Percentiles rank a stretch among this genome's conserved stretches.
phyloP scores from a whole-genome alignment of 2,329 filamentous ascomycete species.

The Fusarium camptoceras region DNA sequence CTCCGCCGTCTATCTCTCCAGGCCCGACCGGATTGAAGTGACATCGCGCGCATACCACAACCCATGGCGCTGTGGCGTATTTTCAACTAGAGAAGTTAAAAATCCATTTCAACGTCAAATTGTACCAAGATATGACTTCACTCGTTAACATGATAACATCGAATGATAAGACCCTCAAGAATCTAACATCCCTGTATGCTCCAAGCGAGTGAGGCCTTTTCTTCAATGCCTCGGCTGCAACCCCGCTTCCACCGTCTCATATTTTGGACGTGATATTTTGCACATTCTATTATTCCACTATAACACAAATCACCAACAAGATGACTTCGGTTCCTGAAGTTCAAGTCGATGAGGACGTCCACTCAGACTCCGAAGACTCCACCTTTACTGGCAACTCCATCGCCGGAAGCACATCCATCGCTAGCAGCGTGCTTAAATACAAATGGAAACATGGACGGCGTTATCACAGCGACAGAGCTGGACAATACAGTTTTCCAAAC shows the following conservation, averaged over 20 bases:
- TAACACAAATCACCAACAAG: rapidly evolving
- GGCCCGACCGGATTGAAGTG: no score
- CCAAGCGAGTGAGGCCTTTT: constrained; percentile 1
- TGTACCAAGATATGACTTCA: no score
- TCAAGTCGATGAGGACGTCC: constrained; percentile 15
- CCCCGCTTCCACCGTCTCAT: not conserved
- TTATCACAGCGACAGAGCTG: constrained; percentile 55
- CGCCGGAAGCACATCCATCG: constrained; percentile 2
- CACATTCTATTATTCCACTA: rapidly evolving
- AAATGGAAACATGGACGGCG: constrained; percentile 54
- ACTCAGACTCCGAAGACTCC: constrained; percentile 4
- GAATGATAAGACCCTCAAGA: no score
- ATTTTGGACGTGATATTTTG: no score
- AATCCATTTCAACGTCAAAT: no score
- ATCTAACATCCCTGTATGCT: not conserved
- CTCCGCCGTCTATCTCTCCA: no score
- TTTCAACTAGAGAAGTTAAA: no score
- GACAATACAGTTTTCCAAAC: constrained; percentile 54
- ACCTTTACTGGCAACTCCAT: not conserved
- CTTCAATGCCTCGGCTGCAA: not conserved
- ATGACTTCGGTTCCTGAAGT: constrained; percentile 20
- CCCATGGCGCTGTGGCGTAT: no score
- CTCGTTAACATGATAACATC: not conserved
- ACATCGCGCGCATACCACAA: not conserved
- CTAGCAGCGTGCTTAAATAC: constrained; percentile 27